These are phyloP conservation scores for Erodium chrysanthum DNA, from an alignment of 441 rosid genomes.

Conservation along the genomic window DNA sequence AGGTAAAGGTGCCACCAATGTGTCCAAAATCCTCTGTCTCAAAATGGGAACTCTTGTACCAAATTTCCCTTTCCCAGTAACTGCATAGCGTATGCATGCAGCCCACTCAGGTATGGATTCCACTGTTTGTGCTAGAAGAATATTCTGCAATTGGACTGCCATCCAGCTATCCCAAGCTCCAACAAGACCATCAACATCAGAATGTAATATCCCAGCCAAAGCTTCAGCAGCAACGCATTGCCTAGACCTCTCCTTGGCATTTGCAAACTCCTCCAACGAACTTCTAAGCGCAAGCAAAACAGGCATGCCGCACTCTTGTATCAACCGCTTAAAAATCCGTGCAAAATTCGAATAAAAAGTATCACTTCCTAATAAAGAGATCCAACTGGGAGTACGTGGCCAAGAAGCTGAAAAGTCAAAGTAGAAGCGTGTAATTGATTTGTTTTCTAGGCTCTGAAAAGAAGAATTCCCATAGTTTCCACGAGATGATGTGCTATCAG, in stretches of 20 bases:
- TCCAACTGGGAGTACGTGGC: slow-evolving; percentile 99
- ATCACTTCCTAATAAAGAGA: slow-evolving; percentile 82
- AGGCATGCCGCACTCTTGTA: slow-evolving; percentile 95
- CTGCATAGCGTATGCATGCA: slow-evolving; percentile 96
- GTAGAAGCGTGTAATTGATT: slow-evolving; percentile 89
- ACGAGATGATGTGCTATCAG: slow-evolving; percentile 64
- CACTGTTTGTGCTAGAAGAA: slow-evolving; percentile 78
- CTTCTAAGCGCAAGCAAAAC: slow-evolving; percentile 60
- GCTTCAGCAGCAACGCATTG: slow-evolving; percentile 99
- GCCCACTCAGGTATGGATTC: slow-evolving; percentile 99
- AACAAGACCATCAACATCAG: slow-evolving; percentile 76
- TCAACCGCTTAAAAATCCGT: slow-evolving; percentile 80
- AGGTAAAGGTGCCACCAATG: slow-evolving; percentile 76
- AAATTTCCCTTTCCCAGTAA: slow-evolving; percentile 92
- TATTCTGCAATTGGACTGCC: slow-evolving; percentile 69
- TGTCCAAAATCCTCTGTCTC: slow-evolving; percentile 74
- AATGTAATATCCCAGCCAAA: slow-evolving; percentile 85
- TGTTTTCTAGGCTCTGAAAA: slow-evolving; percentile 88
- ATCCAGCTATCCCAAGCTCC: slow-evolving; percentile 94
- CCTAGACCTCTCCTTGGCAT: slow-evolving; percentile 91
- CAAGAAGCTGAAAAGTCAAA: slow-evolving; percentile 96
- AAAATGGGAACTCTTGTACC: slow-evolving; percentile 74
- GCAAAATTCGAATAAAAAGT: slow-evolving; percentile 93
- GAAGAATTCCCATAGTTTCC: slow-evolving; percentile 81
- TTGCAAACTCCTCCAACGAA: slow-evolving; percentile 74